phyloP scores from a whole-genome alignment of 148 eudicot species.

The Rhododendron molle region DNA sequence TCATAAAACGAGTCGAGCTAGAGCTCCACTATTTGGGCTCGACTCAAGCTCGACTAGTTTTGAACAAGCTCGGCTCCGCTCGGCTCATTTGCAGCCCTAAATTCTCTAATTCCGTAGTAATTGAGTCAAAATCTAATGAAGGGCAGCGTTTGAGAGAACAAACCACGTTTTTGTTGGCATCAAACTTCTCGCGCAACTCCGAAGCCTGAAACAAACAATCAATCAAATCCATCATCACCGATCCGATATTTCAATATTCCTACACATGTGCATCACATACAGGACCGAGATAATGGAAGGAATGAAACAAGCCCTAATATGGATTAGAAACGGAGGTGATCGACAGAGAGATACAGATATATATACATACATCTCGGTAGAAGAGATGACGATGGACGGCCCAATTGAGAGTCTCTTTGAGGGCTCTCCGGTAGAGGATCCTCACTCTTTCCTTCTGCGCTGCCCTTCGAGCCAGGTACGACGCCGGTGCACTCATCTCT shows the following conservation, averaged over 20 bases:
- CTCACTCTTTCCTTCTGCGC: constrained; percentile 85
- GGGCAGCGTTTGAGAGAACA: constrained; percentile 8
- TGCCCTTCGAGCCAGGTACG: constrained; percentile 75
- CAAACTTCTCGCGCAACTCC: constrained; percentile 75
- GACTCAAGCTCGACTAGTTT: not conserved
- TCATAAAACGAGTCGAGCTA: not conserved
- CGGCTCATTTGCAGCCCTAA: not conserved
- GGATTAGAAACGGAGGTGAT: constrained; percentile 1
- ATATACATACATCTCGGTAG: constrained; percentile 61
- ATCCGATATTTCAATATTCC: not conserved
- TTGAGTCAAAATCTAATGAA: not conserved
- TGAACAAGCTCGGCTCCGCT: not conserved
- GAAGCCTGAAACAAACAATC: constrained; percentile 57
- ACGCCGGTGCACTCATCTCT: constrained; percentile 53
- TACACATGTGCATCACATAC: not conserved
- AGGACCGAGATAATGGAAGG: constrained; percentile 8
- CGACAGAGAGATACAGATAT: not conserved
- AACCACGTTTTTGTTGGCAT: constrained; percentile 78
- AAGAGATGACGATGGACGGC: constrained; percentile 98
- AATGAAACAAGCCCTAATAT: constrained; percentile 11
- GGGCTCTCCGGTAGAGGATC: constrained; percentile 69
- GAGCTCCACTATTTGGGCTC: not conserved
- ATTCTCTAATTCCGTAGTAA: not conserved
- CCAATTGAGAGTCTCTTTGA: constrained; percentile 93
- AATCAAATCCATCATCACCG: not conserved